Conservation (phyloP, 192 early-diverging fungal genomes). For the Rhizophagus clarus region DNA sequence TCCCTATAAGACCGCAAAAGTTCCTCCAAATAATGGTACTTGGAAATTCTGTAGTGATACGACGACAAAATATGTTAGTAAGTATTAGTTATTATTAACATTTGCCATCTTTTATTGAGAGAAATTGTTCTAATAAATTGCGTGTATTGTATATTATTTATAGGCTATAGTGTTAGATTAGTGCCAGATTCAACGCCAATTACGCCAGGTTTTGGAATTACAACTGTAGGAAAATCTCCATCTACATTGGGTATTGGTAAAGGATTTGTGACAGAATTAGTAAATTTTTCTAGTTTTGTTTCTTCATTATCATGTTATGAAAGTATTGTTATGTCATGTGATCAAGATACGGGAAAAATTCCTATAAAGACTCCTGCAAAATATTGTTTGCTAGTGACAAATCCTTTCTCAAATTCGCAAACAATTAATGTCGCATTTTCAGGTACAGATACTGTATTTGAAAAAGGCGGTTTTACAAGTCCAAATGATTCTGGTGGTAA, state of each 20-base stretch:
- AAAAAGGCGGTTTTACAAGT: conserved; percentile 7
- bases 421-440: background rate
- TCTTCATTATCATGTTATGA: background rate
- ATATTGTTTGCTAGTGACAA: background rate
- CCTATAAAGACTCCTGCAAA: background rate
- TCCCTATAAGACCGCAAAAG: background rate
- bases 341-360: background rate
- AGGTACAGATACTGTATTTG: background rate
- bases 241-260: background rate
- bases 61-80: background rate
- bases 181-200: background rate
- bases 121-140: background rate
- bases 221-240: background rate
- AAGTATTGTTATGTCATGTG: background rate
- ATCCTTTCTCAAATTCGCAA: background rate
- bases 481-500: background rate
- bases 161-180: background rate
- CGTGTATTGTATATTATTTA: background rate
- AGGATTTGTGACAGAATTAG: background rate
- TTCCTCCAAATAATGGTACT: background rate
- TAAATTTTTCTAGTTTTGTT: background rate
- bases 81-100: background rate
- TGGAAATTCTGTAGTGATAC: background rate
- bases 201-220: background rate
- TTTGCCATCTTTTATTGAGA: background rate